Evolutionary conservation across 805 yeast genomes (phyloP).

Genomic region (Metahyphopichia silvanorum): DNA sequence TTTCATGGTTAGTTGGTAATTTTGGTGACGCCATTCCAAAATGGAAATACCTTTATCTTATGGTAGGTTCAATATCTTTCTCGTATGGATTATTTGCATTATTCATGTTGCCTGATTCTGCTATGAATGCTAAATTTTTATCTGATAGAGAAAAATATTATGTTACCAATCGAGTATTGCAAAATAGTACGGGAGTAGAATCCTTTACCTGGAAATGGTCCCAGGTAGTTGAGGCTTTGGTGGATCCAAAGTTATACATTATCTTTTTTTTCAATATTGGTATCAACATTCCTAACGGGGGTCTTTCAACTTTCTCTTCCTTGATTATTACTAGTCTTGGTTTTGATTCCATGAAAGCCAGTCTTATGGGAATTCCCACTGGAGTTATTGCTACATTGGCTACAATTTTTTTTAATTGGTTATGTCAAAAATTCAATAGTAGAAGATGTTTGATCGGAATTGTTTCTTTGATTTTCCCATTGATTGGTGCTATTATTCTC

Average conservation of each 20-base stretch:
- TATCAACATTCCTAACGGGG: slow-evolving; percentile 28
- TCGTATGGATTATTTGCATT: slow-evolving; percentile 15
- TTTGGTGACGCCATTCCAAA: slow-evolving; percentile 11
- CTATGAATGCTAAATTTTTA: slow-evolving; percentile 14
- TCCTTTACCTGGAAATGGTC: slow-evolving; percentile 13
- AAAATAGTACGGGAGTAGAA: slow-evolving; percentile 15
- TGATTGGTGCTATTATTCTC: slow-evolving; percentile 18
- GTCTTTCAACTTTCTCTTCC: slow-evolving; percentile 24
- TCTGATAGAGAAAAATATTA: slow-evolving; percentile 12
- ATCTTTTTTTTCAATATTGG: slow-evolving; percentile 21
- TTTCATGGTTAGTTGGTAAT: slow-evolving; percentile 16
- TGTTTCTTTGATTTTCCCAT: slow-evolving; percentile 10
- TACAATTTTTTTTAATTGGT: slow-evolving; percentile 26
- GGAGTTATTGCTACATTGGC: slow-evolving; percentile 29
- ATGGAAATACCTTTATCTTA: slow-evolving; percentile 20
- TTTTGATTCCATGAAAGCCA: slow-evolving; percentile 14
- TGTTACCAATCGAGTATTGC: slow-evolving; percentile 10
- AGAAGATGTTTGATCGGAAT: slow-evolving; percentile 9
- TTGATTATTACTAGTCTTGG: slow-evolving; percentile 27
- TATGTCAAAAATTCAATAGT: slow-evolving; percentile 22
- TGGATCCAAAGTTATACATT: slow-evolving; percentile 15
- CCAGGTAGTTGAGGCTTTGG: slow-evolving; percentile 16
- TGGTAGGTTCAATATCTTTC: slow-evolving; percentile 20
- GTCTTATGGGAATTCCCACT: slow-evolving; percentile 23
- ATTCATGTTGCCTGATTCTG: slow-evolving; percentile 16